phyloP scores from a whole-genome alignment of 345 rosid species.

The Salix suchowensis region DNA sequence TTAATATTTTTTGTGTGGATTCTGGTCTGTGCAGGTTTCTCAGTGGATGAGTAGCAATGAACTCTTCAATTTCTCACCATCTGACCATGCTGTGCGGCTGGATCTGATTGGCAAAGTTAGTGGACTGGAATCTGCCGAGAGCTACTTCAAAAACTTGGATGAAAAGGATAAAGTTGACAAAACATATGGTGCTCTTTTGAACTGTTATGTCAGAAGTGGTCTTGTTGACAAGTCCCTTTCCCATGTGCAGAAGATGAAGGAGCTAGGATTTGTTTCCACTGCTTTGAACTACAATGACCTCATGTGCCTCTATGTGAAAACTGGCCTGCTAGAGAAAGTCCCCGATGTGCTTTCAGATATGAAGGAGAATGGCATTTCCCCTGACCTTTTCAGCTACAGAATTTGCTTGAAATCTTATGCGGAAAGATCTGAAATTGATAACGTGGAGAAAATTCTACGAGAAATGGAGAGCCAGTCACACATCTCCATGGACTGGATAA shows the following conservation, averaged over 20 bases:
- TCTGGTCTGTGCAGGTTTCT: constrained; percentile 34
- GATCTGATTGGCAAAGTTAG: constrained; percentile 42
- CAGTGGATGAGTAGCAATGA: constrained; percentile 32
- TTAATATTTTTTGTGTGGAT: not conserved
- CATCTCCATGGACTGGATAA: constrained; percentile 42
- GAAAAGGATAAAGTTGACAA: constrained; percentile 30
- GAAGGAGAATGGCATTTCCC: constrained; percentile 36
- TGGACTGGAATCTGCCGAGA: constrained; percentile 37
- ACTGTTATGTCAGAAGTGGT: constrained; percentile 41
- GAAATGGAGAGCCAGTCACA: constrained; percentile 31
- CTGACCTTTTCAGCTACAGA: constrained; percentile 41
- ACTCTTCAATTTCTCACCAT: constrained; percentile 12
- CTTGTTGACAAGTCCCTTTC: constrained; percentile 37
- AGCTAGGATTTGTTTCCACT: constrained; percentile 27
- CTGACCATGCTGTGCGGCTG: constrained; percentile 39
- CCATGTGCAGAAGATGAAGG: constrained; percentile 38
- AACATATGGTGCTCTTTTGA: constrained; percentile 43
- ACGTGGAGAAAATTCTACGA: constrained; percentile 33
- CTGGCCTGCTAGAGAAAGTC: constrained; percentile 34
- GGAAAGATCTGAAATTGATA: constrained; percentile 27
- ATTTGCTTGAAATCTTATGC: constrained; percentile 38
- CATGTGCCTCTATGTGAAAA: constrained; percentile 33
- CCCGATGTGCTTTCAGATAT: constrained; percentile 34
- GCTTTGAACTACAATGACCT: constrained; percentile 32
- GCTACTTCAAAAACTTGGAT: constrained; percentile 27